Conservation (phyloP, 164 flowering plant species). For the Buxus sempervirens region DNA sequence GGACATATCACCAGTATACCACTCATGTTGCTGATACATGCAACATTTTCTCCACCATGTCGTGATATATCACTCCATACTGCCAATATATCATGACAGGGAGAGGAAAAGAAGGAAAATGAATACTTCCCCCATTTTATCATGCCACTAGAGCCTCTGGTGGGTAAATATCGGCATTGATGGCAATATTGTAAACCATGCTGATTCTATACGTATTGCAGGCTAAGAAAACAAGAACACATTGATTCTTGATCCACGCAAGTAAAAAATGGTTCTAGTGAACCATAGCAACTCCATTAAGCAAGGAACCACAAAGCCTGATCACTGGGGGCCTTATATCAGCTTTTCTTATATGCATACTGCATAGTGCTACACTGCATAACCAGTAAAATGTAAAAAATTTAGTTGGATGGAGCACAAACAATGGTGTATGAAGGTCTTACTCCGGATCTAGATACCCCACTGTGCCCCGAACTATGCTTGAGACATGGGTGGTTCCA, state of each 20-base stretch:
- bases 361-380: not conserved
- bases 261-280: not conserved
- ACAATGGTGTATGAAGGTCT: conserved; percentile 18
- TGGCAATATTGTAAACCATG: too few species aligned
- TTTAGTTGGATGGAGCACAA: not conserved
- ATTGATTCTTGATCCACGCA: not conserved
- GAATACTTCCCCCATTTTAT: too few species aligned
- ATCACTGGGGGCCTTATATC: not conserved
- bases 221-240: not conserved
- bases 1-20: too few species aligned
- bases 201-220: not conserved
- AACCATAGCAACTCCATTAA: not conserved
- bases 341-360: not conserved
- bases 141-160: too few species aligned
- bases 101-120: too few species aligned
- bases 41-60: too few species aligned
- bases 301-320: not conserved
- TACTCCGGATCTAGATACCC: conserved; percentile 99
- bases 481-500: conserved; percentile 86
- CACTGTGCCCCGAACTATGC: conserved; percentile 97
- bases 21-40: too few species aligned
- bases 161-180: too few species aligned
- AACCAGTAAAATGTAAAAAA: not conserved
- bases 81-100: too few species aligned
- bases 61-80: too few species aligned